phyloP scores from a whole-genome alignment of 495 filamentous ascomycete species.

The Aspergillus ostianus region DNA sequence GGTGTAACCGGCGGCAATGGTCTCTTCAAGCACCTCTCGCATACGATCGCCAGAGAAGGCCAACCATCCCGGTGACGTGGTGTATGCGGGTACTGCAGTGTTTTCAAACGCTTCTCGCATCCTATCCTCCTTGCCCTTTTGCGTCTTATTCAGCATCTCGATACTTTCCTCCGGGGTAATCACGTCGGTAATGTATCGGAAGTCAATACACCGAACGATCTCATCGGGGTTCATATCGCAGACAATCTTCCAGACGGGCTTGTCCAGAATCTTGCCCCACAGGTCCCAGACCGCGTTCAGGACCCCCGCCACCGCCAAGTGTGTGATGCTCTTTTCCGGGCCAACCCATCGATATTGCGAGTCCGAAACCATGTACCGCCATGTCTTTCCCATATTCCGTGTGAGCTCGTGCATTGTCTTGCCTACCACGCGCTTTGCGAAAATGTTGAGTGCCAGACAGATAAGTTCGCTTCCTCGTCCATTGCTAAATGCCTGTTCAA shows the following conservation, averaged over 20 bases:
- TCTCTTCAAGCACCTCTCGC: slow-evolving; percentile 66
- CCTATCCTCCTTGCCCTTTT: slow-evolving; percentile 62
- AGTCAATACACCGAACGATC: slow-evolving; percentile 84
- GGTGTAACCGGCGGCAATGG: slow-evolving; percentile 69
- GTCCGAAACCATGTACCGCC: slow-evolving; percentile 88
- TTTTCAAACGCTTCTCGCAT: slow-evolving; percentile 66
- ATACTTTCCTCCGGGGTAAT: slow-evolving; percentile 83
- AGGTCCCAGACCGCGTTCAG: slow-evolving; percentile 95
- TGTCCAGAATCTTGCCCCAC: slow-evolving; percentile 81
- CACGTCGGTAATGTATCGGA: slow-evolving; percentile 89
- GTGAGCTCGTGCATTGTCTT: slow-evolving; percentile 74
- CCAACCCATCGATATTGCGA: slow-evolving; percentile 92
- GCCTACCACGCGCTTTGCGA: slow-evolving; percentile 69
- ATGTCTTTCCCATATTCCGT: slow-evolving; percentile 81
- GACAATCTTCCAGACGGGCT: slow-evolving; percentile 89
- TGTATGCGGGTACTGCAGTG: slow-evolving; percentile 86
- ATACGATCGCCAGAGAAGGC: slow-evolving; percentile 86
- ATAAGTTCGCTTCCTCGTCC: slow-evolving; percentile 94
- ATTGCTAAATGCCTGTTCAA: slow-evolving; percentile 82
- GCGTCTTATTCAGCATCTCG: slow-evolving; percentile 59
- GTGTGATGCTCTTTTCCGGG: slow-evolving; percentile 92
- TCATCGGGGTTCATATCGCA: slow-evolving; percentile 87
- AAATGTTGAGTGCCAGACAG: slow-evolving; percentile 74
- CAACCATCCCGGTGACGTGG: slow-evolving; percentile 86
- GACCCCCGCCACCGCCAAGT: slow-evolving; percentile 84